Evolutionary conservation across 441 rosid genomes (phyloP).

Genomic region (Jatropha podagrica): DNA sequence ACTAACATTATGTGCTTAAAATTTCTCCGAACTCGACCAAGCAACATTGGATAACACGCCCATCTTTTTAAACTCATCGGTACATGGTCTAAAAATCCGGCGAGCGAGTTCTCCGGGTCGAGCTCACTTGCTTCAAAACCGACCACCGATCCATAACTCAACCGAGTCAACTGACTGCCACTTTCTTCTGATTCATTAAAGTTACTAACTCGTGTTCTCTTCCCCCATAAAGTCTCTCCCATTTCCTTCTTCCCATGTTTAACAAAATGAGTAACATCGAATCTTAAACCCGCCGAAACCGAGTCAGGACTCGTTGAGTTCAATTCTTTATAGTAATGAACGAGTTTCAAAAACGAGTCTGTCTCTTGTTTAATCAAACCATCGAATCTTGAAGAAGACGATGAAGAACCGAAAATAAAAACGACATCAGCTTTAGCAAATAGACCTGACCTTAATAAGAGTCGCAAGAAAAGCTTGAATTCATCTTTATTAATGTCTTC

Average conservation of each 20-base stretch:
- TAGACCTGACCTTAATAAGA: constrained; percentile 61
- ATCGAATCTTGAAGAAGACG: constrained; percentile 29
- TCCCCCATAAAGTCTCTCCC: constrained; percentile 81
- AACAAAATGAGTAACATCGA: constrained; percentile 49
- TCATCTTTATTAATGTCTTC: constrained; percentile 54
- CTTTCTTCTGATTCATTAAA: constrained; percentile 17
- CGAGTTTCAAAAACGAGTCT: constrained; percentile 59
- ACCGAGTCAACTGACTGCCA: constrained; percentile 34
- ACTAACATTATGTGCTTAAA: constrained; percentile 75
- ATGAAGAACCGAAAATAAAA: constrained; percentile 47
- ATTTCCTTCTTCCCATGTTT: constrained; percentile 43
- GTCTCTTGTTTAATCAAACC: constrained; percentile 58
- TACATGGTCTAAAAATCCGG: constrained; percentile 73
- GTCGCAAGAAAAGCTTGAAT: constrained; percentile 58
- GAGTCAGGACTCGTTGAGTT: constrained; percentile 32
- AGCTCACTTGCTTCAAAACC: constrained; percentile 78
- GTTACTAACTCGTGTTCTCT: constrained; percentile 39
- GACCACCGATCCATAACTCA: constrained; percentile 81
- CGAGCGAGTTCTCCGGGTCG: constrained; percentile 81
- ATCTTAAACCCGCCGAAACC: constrained; percentile 29
- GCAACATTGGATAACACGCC: constrained; percentile 90
- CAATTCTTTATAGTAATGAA: constrained; percentile 25
- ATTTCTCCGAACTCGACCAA: constrained; percentile 74
- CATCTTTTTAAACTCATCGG: constrained; percentile 72
- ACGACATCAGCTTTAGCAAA: constrained; percentile 61